Percentiles rank a stretch among this genome's conserved stretches.
phyloP scores from a whole-genome alignment of 1,139 yeast genomes.

The Protomyces inouyei region DNA sequence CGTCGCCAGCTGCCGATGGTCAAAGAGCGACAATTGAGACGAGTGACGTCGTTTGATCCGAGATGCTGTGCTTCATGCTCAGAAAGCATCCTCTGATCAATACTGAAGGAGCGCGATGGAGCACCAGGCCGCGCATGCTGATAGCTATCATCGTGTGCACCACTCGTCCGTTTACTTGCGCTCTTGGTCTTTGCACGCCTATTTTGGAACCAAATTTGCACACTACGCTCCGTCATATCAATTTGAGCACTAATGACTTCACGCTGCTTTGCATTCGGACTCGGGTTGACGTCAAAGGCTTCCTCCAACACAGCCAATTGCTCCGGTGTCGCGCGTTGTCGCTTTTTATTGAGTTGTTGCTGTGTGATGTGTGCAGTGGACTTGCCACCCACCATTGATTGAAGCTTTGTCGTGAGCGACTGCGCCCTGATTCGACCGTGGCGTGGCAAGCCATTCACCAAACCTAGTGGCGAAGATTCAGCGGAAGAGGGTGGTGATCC shows the following conservation, averaged over 20 bases:
- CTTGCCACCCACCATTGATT: neutral
- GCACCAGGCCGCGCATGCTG: conserved; percentile 46
- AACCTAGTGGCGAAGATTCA: neutral
- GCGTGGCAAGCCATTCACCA: neutral
- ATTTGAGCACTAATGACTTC: conserved; percentile 68
- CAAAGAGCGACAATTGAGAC: conserved; percentile 36
- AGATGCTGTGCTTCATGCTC: neutral
- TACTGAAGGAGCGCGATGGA: conserved; percentile 50
- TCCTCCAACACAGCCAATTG: conserved; percentile 62
- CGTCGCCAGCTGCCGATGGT: conserved; percentile 40
- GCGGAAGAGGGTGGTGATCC: neutral
- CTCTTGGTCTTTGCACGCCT: conserved; percentile 33
- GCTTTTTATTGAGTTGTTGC: conserved; percentile 43
- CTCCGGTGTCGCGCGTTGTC: conserved; percentile 69
- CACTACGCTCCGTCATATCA: conserved; percentile 86
- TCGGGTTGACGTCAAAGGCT: conserved; percentile 66
- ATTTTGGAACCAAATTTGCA: conserved; percentile 93
- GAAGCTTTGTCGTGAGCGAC: neutral
- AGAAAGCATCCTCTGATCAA: conserved; percentile 47
- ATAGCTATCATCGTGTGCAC: conserved; percentile 27
- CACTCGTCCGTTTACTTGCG: conserved; percentile 30
- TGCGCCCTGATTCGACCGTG: neutral
- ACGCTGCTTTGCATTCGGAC: conserved; percentile 49
- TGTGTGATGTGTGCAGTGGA: conserved; percentile 39
- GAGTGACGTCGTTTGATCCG: conserved; percentile 2